Conservation (phyloP, 2,329 filamentous ascomycete species). For the Exophiala calicioides region DNA sequence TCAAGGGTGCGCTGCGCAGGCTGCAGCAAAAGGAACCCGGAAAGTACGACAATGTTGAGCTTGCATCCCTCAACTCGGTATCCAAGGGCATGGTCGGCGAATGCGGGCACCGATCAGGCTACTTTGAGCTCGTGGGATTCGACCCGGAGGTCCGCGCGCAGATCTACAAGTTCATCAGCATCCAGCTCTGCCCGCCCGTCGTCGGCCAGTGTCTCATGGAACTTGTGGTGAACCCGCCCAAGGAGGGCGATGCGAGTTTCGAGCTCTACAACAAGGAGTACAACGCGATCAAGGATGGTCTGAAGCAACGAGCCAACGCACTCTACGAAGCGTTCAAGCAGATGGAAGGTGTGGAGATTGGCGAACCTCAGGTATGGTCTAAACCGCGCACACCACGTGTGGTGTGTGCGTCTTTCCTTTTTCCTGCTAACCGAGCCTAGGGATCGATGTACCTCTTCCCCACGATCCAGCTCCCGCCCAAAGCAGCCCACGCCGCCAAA, state of each 20-base stretch:
- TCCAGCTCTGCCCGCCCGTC: constrained; percentile 93
- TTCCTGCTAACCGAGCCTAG: constrained; percentile 44
- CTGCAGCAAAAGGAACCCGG: constrained; percentile 73
- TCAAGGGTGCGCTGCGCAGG: constrained; percentile 82
- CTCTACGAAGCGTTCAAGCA: constrained; percentile 86
- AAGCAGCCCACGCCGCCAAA: constrained; percentile 74
- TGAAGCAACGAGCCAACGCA: constrained; percentile 77
- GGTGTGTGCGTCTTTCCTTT: background rate
- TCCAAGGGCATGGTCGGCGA: constrained; percentile 99
- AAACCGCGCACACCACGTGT: constrained; percentile 12
- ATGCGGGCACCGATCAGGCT: constrained; percentile 95
- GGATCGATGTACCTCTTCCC: constrained; percentile 99
- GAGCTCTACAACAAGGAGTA: constrained; percentile 84
- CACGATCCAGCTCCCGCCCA: constrained; percentile 75
- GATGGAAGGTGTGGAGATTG: constrained; percentile 96
- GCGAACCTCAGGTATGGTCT: constrained; percentile 66
- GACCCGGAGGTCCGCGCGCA: constrained; percentile 80
- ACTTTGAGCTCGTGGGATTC: constrained; percentile 94
- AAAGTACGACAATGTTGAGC: constrained; percentile 80
- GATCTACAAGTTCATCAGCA: constrained; percentile 98
- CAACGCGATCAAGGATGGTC: constrained; percentile 73
- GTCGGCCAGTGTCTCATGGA: constrained; percentile 95
- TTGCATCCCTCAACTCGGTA: constrained; percentile 87
- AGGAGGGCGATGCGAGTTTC: constrained; percentile 77
- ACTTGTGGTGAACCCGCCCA: constrained; percentile 95